A percentile compares a stretch with the other conserved stretches of the same genome.
phyloP scores from a whole-genome alignment of 495 filamentous ascomycete genomes.

The Talaromyces proteolyticus region DNA sequence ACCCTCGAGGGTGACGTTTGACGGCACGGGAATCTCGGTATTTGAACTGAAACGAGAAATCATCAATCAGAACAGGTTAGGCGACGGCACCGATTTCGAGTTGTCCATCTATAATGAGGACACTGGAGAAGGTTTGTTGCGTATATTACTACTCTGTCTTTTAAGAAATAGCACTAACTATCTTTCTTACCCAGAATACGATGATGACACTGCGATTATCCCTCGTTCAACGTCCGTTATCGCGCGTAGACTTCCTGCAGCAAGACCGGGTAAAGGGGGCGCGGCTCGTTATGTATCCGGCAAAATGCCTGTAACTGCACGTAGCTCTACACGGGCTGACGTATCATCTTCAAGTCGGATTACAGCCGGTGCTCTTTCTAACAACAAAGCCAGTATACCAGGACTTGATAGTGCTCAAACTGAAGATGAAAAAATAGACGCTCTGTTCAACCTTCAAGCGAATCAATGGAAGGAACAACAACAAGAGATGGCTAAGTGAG shows the following conservation, averaged over 20 bases:
- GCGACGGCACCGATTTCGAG: slow-evolving; percentile 96
- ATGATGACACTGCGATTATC: slow-evolving; percentile 94
- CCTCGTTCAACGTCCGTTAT: slow-evolving; percentile 90
- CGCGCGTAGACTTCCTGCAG: slow-evolving; percentile 79
- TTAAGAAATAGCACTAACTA: too few species aligned
- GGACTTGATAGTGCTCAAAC: slow-evolving; percentile 69
- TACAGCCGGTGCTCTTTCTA: slow-evolving; percentile 27
- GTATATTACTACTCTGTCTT: too few species aligned
- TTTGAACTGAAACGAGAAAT: slow-evolving; percentile 99
- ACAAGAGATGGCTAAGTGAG: slow-evolving; percentile 88
- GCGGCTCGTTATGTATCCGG: slow-evolving; percentile 95
- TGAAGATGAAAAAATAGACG: slow-evolving; percentile 85
- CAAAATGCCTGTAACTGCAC: slow-evolving; percentile 89
- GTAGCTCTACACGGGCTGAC: slow-evolving; percentile 72
- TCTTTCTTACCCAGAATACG: slow-evolving; percentile 60
- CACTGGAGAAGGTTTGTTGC: slow-evolving; percentile 80
- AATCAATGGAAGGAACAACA: slow-evolving; percentile 86
- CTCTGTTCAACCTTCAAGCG: slow-evolving; percentile 77
- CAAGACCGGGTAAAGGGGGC: slow-evolving; percentile 72
- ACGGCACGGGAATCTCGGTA: slow-evolving; percentile 96
- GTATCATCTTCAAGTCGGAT: slow-evolving; percentile 42
- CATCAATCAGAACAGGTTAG: slow-evolving; percentile 87
- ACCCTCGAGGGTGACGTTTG: slow-evolving; percentile 88
- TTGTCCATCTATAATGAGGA: slow-evolving; percentile 89
- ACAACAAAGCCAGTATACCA: slow-evolving; percentile 47